Evolutionary conservation across 495 filamentous ascomycete species (phyloP), one percentile per base, ranked within the genome.

Genomic region (Xylaria longipes): DNA sequence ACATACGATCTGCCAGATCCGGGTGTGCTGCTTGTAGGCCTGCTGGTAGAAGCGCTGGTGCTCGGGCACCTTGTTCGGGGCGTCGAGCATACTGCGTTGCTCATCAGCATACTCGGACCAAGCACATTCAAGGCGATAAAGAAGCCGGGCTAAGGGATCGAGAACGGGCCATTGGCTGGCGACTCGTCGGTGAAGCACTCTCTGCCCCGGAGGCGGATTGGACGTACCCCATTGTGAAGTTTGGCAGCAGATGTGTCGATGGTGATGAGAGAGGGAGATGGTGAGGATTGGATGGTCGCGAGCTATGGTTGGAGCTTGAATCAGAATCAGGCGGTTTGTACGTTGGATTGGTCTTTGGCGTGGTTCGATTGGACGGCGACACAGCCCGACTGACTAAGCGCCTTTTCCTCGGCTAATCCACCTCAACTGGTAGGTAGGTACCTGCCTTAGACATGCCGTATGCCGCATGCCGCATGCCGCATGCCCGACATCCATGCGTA

Each of bases 1-100:
- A 89, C 92, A 83, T 81, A 97, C 94, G 85, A 97, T 94, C 81
- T 88, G 88, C 94, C 94, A 97, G 82, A 94, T 84, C 80, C 94
- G 90, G 75, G 90, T 85, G 78, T 93, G 84, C 63, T 80, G 74
- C 29, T 78, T 90, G 82, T 93, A 92, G 76, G 95, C 89, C 61
- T 87, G 84, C 85, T 97, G 94, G 86, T 94, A 95, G 56, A 91
- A 82, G 73, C 89, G 86, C 87, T 97, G 94, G 83, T 93, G 92
- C 80, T 91, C 82, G 43, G 90, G 93, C 77, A 97, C 94, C 80
- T 89, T 89, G 89, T 97, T 97, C 80, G 89, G 87, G 81, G 92
- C 92, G 89, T 93, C 86, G 86, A 94, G 74, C 82, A 91, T 85
- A 80, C 91, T 91, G 70, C 73, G 52, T 61, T 25, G 50, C 17